These are phyloP conservation scores for Chalciporus piperatus DNA, from an alignment of 768 basidiomycete species.

Conservation along the genomic window DNA sequence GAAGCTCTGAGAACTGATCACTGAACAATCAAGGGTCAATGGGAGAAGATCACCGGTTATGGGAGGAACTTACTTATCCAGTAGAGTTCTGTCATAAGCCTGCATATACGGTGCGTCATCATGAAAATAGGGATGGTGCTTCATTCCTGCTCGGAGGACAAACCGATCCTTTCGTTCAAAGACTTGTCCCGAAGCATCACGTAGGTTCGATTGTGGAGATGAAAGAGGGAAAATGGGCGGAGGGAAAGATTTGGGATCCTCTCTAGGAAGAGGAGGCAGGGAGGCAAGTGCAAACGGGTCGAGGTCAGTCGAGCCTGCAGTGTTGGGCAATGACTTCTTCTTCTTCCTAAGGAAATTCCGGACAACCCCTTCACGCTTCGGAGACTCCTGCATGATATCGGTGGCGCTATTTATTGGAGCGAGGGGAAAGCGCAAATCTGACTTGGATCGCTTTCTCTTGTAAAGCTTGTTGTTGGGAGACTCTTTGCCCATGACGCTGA, in stretches of 20 bases:
- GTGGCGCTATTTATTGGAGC: slow-evolving; percentile 3
- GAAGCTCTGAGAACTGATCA: slow-evolving; percentile 52
- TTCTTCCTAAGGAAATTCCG: slow-evolving; percentile 19
- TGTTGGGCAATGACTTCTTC: slow-evolving; percentile 17
- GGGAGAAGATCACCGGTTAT: slow-evolving; percentile 2
- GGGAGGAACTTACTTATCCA: slow-evolving; percentile 52
- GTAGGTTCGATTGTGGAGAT: neutral
- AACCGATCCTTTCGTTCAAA: slow-evolving; percentile 28
- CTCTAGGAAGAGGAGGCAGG: neutral
- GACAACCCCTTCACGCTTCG: slow-evolving; percentile 23
- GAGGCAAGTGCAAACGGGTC: slow-evolving; percentile 8
- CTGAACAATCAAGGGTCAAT: slow-evolving; percentile 35
- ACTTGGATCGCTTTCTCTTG: slow-evolving; percentile 7
- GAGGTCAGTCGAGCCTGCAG: neutral
- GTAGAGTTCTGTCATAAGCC: slow-evolving; percentile 52
- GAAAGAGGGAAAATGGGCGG: neutral
- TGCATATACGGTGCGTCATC: slow-evolving; percentile 62
- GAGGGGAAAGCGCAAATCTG: slow-evolving; percentile 14
- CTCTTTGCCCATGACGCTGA: slow-evolving; percentile 23
- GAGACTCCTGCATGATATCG: slow-evolving; percentile 7
- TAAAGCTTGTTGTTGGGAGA: slow-evolving; percentile 9
- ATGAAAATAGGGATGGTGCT: slow-evolving; percentile 50
- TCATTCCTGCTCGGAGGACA: slow-evolving; percentile 36
- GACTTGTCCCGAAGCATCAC: slow-evolving; percentile 13
- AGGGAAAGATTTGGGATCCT: neutral